Conservation (phyloP, 2,329 filamentous ascomycete species). For the Penicillium corylophilum region DNA sequence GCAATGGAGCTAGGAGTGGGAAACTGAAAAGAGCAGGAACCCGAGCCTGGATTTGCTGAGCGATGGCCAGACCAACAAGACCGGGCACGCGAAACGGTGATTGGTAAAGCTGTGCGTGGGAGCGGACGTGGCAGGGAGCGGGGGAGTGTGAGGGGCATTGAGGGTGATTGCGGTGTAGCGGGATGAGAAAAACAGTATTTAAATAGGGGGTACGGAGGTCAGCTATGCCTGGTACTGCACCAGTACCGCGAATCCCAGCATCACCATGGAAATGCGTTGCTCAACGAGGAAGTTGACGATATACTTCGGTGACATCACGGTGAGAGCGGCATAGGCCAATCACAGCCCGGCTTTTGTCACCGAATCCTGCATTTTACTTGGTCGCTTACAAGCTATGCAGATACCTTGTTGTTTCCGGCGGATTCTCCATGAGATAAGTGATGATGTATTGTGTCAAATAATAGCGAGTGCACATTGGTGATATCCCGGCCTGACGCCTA, state of each 20-base stretch:
- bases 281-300: not conserved
- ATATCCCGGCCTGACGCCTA: not conserved
- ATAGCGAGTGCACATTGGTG: not conserved
- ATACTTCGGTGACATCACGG: not conserved
- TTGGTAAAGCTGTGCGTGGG: slow-evolving; percentile 10
- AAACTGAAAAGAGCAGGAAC: slow-evolving; percentile 26
- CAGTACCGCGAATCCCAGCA: no score
- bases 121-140: slow-evolving; percentile 9
- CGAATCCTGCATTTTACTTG: not conserved
- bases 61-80: slow-evolving; percentile 26
- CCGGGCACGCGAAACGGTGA: not conserved
- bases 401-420: not conserved
- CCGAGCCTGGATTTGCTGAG: slow-evolving; percentile 18
- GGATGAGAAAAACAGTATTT: not conserved
- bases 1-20: slow-evolving; percentile 2
- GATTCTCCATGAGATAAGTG: no score
- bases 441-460: not conserved
- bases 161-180: not conserved
- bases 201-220: not conserved
- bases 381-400: not conserved
- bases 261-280: no score
- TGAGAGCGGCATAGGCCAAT: not conserved
- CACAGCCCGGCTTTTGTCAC: not conserved
- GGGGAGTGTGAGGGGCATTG: slow-evolving; percentile 8
- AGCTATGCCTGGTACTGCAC: not conserved